Base-by-base conservation (phyloP, 805 yeast genomes). In the Kregervanrija delftensis region DNA sequence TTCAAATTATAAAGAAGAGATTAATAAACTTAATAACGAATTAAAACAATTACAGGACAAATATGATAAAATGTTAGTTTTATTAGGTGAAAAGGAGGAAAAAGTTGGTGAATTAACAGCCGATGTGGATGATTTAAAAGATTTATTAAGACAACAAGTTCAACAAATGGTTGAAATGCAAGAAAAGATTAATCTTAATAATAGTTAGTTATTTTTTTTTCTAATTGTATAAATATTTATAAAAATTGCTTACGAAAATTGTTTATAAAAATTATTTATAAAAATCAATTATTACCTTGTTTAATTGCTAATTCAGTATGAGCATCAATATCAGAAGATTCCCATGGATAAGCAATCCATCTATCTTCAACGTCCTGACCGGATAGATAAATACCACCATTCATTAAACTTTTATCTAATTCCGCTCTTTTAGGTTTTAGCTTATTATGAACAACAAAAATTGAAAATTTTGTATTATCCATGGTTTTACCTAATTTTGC, bases 261-360 rank as follows among this genome's bases (percentile, higher is more conserved):
- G 28, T 5, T 22, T 22, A 22, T 22, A 22, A 22, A 13, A 22
- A 14, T 15, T 22, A 22, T 22, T 6, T 8, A 6, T 4, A 22
- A 14, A 22, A 30, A 13, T 46, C 43, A 61, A 54, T 70, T 71
- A 60, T 82, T 77, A 32, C 89, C 90, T 66, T 86, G 95, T 42
- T 66, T 69, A 43, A 68, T 66, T 30, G 95, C 91, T 33, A 60
- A 57, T 51, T 69, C 69, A 17, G 93, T 82, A 61, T 86, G 96
- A 50, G 71, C 72, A 57, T 85, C 95, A 53, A 86, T 87, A 63
- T 86, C 93, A 28, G 64, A 66, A 14, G 93, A 83, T 60, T 87
- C 96, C 95, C 95, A 86, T 35, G 96, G 96, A 64, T 87, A 86
- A 36, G 91, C 89, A 55, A 86, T 79, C 96, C 96, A 86, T 56